A percentile compares a stretch with the other conserved stretches of the same genome.
phyloP scores from a whole-genome alignment of 164 flowering plant species.

The Dillenia suffruticosa region DNA sequence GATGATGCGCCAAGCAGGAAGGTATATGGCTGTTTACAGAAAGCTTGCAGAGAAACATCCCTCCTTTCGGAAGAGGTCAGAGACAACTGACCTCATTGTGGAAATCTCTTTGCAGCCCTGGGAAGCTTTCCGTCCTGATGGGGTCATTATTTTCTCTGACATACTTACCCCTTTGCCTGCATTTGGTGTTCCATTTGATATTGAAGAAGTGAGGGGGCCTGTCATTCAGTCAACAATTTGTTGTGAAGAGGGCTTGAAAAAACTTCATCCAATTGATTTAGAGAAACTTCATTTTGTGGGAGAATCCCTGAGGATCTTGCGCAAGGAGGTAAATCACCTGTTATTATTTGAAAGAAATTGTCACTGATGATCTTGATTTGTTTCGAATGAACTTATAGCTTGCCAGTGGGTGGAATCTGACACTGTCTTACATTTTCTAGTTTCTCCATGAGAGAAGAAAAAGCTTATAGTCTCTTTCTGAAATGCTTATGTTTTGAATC shows the following conservation, averaged over 20 bases:
- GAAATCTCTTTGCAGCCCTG: slow-evolving; percentile 99
- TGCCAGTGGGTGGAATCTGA: too few relatives aligned
- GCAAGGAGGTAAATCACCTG: slow-evolving; percentile 58
- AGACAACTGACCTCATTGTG: slow-evolving; percentile 98
- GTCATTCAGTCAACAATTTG: slow-evolving; percentile 80
- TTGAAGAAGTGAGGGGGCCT: slow-evolving; percentile 90
- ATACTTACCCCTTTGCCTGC: slow-evolving; percentile 98
- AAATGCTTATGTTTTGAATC: too few relatives aligned
- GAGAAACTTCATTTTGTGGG: slow-evolving; percentile 82
- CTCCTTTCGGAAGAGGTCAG: slow-evolving; percentile 96
- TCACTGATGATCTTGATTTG: too few relatives aligned
- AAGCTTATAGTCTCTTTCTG: too few relatives aligned
- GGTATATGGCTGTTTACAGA: slow-evolving; percentile 95
- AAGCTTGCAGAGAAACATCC: slow-evolving; percentile 93
- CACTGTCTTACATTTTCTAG: too few relatives aligned
- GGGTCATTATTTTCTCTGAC: slow-evolving; percentile 95
- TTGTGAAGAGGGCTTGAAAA: slow-evolving; percentile 70
- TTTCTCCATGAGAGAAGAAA: too few relatives aligned
- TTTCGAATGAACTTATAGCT: too few relatives aligned
- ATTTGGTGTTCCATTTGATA: slow-evolving; percentile 94
- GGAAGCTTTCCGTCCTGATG: slow-evolving; percentile 95
- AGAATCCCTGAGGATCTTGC: slow-evolving; percentile 78
- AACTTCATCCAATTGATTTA: slow-evolving; percentile 80
- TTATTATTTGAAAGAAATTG: not conserved
- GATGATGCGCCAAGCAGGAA: slow-evolving; percentile 99